Base-by-base conservation (phyloP, 2,329 filamentous ascomycete genomes). In the Cyphellophora attinorum region DNA sequence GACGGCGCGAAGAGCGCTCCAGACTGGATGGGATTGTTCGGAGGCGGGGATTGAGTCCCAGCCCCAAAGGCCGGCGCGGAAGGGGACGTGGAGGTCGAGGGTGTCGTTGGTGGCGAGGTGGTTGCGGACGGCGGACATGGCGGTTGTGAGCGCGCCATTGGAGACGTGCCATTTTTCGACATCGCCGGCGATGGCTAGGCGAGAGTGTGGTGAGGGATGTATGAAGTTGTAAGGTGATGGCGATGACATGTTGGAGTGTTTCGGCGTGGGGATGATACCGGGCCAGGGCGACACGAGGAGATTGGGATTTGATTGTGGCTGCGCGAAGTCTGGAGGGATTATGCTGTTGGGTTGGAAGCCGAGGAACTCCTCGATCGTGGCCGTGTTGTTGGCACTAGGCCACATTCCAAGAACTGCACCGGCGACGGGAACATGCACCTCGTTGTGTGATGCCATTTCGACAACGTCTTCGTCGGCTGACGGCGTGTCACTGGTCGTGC, bases 131-230 rank as follows among this genome's bases (percentile, higher is more conserved):
- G 21, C 27, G 31, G 40, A 28, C 10, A 45, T 28, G 25, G 34
- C 37, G 16, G 16, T 27, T n/a, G 39, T 42, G 29, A 47, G 46
- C 4, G 45, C 45, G 8, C 41, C 40, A 32, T 47, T 43, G 4
- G 45, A 47, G 2, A 45, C 44, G 18, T 45, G 33, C 45, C 45
- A 47, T 23, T 47, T 47, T 14, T 42, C 40, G 14, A 40, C 29
- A 29, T 47, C 45, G 5, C 40, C 40, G 1, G 42, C 45, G 28
- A 44, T 39, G 5, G 32, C 34, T 18, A 38, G 18, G 3, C 27
- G 12, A 8, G 30, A 21, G 19, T 40, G 33, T 2, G 38, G 11
- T 10, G 32, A 13, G 10, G 39, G 40, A 19, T 46, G 34, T 13
- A 35, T 40, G 21, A 33, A 41, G 31, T 43, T 41, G 21, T 46